Evolutionary conservation across 164 flowering plant species (phyloP).

Genomic region (Santalum album): DNA sequence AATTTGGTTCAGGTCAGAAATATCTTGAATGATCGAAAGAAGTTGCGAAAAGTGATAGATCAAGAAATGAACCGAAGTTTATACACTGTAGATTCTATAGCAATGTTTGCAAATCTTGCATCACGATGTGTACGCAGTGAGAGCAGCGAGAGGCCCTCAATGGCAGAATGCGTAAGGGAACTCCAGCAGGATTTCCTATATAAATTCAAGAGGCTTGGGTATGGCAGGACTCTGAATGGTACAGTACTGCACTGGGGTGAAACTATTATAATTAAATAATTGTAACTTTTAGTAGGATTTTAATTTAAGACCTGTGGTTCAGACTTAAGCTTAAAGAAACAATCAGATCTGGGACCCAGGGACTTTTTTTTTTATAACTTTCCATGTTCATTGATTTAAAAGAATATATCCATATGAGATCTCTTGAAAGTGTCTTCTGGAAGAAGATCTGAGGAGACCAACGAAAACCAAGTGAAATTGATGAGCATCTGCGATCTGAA

Average conservation of each 20-base stretch:
- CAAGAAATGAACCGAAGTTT: conserved; percentile 64
- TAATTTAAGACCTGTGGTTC: too few relatives aligned
- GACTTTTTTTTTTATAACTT: too few relatives aligned
- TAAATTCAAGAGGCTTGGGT: conserved; percentile 57
- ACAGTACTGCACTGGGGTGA: conserved; percentile 9
- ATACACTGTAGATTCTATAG: conserved; percentile 67
- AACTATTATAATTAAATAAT: too few relatives aligned
- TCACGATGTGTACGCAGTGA: conserved; percentile 84
- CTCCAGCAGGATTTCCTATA: conserved; percentile 49
- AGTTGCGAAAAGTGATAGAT: conserved; percentile 73
- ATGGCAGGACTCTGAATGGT: conserved; percentile 37
- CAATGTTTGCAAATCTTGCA: conserved; percentile 84
- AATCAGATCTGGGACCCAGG: too few relatives aligned
- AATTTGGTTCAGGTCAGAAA: conserved; percentile 55
- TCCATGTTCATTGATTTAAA: too few relatives aligned
- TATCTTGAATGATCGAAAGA: conserved; percentile 69
- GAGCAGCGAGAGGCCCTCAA: conserved; percentile 74
- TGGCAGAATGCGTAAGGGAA: conserved; percentile 74
- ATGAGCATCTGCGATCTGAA: too few relatives aligned
- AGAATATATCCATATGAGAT: too few relatives aligned
- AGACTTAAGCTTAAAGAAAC: too few relatives aligned
- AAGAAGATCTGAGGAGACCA: too few relatives aligned
- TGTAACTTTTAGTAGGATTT: too few relatives aligned
- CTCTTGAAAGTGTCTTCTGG: too few relatives aligned
- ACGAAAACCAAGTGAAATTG: too few relatives aligned